Evolutionary conservation across 371 early-diverging fungal species (phyloP), one percentile per base, ranked within the genome.

Genomic region (Haplosporangium sp.): DNA sequence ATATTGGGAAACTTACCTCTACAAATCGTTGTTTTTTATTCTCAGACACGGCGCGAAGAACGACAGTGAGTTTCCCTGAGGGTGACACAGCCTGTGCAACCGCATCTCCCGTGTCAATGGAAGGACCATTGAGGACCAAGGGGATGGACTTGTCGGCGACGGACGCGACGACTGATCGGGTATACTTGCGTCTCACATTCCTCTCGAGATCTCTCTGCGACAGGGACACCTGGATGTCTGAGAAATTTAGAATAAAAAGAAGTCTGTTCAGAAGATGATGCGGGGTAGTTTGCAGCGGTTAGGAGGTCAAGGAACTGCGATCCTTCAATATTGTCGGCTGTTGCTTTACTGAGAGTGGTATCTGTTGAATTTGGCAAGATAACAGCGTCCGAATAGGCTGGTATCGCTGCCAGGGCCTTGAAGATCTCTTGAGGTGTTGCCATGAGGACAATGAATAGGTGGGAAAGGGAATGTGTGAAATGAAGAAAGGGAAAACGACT

Each of bases 191-290:
- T 66, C 80, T 69, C 41, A 67, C 62, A 58, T 87, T 81, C 48
- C 83, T 73, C n/a, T 75, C 77, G 59, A 84, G 82, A 58, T 86
- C 90, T 45, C 83, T 64, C 67, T 88, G 88, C 53, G 74, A 72
- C 20, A 71, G 57, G 14, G 64, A 69, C 11, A 79, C 80, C 62
- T 72, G 74, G 66, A 79, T 65, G 42, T 76, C 77, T 76, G 46
- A 10, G 8, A 9, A 36, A 10, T 36, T 12, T 7, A 16, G 0
- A 36, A 5, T 12, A 2, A 46, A 48, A 3, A 36, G 10, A 40
- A 18, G 54, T 29, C 29, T 29, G 29, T 29, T 29, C 4, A 29
- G 29, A 29, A 0, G 6, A 9, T 21, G 13, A 16, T 9, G 42
- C 18, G 21, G 16, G 43, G 6, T 20, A n/a, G 10, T 13, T 37